Conservation (phyloP, 2,329 filamentous ascomycete genomes). For the Aspergillaceae sp. region DNA sequence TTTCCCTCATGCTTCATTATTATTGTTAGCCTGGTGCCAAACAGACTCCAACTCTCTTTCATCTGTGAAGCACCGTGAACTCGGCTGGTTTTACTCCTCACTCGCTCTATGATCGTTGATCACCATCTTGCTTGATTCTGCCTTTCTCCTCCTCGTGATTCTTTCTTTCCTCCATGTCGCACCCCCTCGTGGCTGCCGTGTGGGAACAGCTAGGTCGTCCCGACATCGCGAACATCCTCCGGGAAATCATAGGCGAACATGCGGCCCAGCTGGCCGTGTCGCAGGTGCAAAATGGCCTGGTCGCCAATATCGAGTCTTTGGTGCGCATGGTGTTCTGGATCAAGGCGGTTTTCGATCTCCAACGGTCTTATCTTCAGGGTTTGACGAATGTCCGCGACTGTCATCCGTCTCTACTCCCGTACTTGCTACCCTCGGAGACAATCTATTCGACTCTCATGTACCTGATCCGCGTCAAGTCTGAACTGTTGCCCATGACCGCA, state of each 20-base stretch:
- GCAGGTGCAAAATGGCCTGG: conserved; percentile 15
- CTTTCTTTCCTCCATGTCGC: conserved; percentile 17
- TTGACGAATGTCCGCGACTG: conserved; percentile 19
- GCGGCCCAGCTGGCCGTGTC: conserved; percentile 19
- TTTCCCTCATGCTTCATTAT: neutral
- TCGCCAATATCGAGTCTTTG: conserved; percentile 15
- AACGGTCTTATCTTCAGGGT: conserved; percentile 26
- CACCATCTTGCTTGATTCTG: too few relatives aligned
- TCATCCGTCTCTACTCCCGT: conserved; percentile 21
- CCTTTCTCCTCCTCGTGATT: neutral
- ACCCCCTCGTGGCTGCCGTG: conserved; percentile 26
- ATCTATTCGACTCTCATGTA: conserved; percentile 29
- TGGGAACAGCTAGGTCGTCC: conserved; percentile 28
- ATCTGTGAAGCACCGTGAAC: too few relatives aligned
- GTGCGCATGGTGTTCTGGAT: conserved; percentile 27
- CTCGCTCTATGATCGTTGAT: too few relatives aligned
- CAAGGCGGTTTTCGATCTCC: conserved; percentile 28
- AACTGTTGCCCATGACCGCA: conserved; percentile 21
- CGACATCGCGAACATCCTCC: conserved; percentile 26
- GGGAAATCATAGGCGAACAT: conserved; percentile 30
- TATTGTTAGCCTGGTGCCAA: too few relatives aligned
- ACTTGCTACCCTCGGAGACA: conserved; percentile 22
- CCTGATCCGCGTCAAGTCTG: conserved; percentile 23
- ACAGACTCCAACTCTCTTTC: too few relatives aligned
- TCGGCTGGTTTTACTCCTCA: too few relatives aligned